Evolutionary conservation across 768 basidiomycete species (phyloP), one percentile per base, ranked within the genome.

Genomic region (Xanthoconium purpureum): DNA sequence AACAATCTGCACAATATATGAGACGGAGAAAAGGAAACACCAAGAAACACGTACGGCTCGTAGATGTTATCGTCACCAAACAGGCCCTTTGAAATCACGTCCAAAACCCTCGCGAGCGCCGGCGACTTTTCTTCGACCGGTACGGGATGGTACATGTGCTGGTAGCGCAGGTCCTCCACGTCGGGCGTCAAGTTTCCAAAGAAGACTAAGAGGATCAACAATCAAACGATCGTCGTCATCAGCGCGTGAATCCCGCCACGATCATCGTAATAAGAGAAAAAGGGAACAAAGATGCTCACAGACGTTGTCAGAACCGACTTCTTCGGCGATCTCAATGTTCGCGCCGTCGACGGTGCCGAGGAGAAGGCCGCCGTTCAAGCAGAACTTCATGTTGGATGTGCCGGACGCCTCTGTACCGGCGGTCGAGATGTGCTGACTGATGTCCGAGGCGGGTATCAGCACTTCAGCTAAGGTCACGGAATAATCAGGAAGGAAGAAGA

Each of bases 401-500:
- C 86, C 88, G 2, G 84, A 85, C 12, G 89, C 88, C 69, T 98
- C 94, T 3, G 96, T 98, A 37, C 96, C 96, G 4, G 96, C 97
- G 14, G 96, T 98, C 24, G 91, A 94, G 72, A 99, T 98, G 72
- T 98, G 96, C 68, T 97, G 92, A 58, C 85, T 88, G 75, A 98
- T 89, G 71, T 98, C 94, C 30, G 89, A 88, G 13, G 96, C 91
- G n/a, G 89, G 91, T 57, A 94, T 90, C 62, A 94, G 78, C 24
- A 94, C 75, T 67, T 93, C 91, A 1, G 91, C 89, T 45, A 90
- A 72, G 45, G 88, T 88, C 38, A 90, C 92, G 2, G 87, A 89
- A 75, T 99, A 99, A 70, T 98, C 96, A 0, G 97, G 95, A 18
- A 99, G 80, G 88, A 98, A 98, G 78, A 88, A 91, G 58, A 98